Evolutionary conservation across 2,329 filamentous ascomycete species (phyloP), one percentile per base, ranked within the genome.

Genomic region (Trichoderma arundinaceum): DNA sequence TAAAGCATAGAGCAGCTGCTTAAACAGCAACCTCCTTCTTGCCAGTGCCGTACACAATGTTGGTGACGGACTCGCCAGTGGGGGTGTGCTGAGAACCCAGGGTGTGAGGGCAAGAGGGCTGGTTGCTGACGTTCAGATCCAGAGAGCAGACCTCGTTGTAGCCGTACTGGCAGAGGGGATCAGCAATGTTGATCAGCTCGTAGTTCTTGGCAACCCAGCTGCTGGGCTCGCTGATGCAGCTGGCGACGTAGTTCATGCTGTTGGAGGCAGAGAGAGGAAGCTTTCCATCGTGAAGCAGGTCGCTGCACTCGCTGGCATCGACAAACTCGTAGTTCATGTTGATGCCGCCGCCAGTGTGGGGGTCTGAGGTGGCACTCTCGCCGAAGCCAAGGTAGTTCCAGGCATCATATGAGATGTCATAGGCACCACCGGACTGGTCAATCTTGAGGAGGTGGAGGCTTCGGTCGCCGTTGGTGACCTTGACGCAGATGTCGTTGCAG

Each of bases 391-490:
- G 83, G 72, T 84, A 84, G 79, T 86, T 86, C 63, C 84, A 88
- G 59, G 85, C 85, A 69, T 88, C 85, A 78, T 88, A 88, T 65
- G 79, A 82, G 77, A 88, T 82, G 75, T 88, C 86, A 73, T 85
- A 74, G 61, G 85, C 85, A 56, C 84, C 85, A 48, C 77, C 79
- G 0, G 85, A 87, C 64, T 78, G 75, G 78, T 88, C 86, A 68
- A 88, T 77, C 73, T 81, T 81, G 68, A 88, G 81, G 61, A 92
- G 84, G 71, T 86, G 80, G 66, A 89, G 75, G 46, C 76, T 79
- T 67, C 84, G 82, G 65, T 76, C 82, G 49, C 74, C 77, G 73
- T 83, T 76, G 67, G 78, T 80, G 68, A 88, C 77, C 74, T 82
- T 82, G 72, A 87, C 78, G 76, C 86, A 88, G 71, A 88, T 80